A percentile compares a stretch with the other conserved stretches of the same genome.
Conservation (phyloP, 2,329 filamentous ascomycete species). For the Immersiporthe knoxdaviesiana region DNA sequence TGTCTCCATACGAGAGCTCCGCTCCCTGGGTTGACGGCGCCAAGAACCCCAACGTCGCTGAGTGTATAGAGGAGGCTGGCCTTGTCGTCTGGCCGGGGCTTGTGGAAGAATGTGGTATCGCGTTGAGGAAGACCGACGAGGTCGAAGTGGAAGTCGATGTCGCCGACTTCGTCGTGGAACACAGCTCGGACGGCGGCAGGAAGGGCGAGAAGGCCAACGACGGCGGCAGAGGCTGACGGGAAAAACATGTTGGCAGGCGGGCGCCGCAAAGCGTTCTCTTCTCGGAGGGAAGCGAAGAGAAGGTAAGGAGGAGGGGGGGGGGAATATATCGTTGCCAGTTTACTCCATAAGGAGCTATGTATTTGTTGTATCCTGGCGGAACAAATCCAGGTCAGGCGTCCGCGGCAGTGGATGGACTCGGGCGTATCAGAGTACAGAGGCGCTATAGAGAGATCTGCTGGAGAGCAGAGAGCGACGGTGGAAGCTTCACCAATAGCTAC, state of each 20-base stretch:
- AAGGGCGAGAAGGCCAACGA: constrained; percentile 44
- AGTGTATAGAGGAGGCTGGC: constrained; percentile 90
- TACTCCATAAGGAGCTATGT: constrained; percentile 22
- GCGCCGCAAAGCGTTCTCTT: constrained; percentile 21
- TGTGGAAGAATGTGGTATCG: constrained; percentile 93
- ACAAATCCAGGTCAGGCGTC: neutral
- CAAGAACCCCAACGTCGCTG: constrained; percentile 80
- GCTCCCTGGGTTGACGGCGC: constrained; percentile 85
- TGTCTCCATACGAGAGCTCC: constrained; percentile 89
- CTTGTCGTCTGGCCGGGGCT: constrained; percentile 77
- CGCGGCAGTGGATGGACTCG: neutral
- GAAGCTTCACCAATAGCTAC: neutral
- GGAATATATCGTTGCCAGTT: neutral
- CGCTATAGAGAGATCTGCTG: neutral
- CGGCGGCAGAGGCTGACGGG: constrained; percentile 29
- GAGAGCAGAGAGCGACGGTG: neutral
- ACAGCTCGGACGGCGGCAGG: constrained; percentile 65
- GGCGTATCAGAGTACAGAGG: neutral
- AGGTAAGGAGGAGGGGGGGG: neutral
- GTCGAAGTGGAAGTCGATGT: constrained; percentile 90
- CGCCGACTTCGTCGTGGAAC: constrained; percentile 87
- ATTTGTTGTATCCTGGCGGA: neutral
- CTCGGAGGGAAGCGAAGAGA: neutral
- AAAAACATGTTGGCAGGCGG: constrained; percentile 25
- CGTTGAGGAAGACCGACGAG: constrained; percentile 81